These are phyloP conservation scores for Colletotrichum somersetense DNA, from an alignment of 2,329 filamentous ascomycete species.

Conservation along the genomic window DNA sequence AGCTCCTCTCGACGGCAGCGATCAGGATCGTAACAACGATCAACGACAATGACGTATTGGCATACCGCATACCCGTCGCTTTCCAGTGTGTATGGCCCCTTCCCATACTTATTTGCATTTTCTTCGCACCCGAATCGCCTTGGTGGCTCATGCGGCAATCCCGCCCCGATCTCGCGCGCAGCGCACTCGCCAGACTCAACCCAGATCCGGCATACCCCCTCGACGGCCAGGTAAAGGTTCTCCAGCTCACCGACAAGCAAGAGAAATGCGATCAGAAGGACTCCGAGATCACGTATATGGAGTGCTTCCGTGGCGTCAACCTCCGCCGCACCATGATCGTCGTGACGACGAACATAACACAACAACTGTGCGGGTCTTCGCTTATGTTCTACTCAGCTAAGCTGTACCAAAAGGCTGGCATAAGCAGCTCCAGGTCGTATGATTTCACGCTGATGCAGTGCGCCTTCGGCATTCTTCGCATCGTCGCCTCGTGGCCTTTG, in stretches of 20 bases:
- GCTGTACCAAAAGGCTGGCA: slow-evolving; percentile 63
- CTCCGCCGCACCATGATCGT: slow-evolving; percentile 54
- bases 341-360: slow-evolving; percentile 65
- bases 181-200: slow-evolving; percentile 48
- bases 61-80: slow-evolving; percentile 55
- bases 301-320: slow-evolving; percentile 52
- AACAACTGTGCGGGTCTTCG: slow-evolving; percentile 65
- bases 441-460: slow-evolving; percentile 59
- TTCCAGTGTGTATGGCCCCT: slow-evolving; percentile 56
- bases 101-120: slow-evolving; percentile 49
- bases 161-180: slow-evolving; percentile 48
- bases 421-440: slow-evolving; percentile 56
- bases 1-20: slow-evolving; percentile 52
- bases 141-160: slow-evolving; percentile 54
- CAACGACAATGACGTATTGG: slow-evolving; percentile 45
- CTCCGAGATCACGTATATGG: slow-evolving; percentile 48
- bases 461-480: slow-evolving; percentile 57
- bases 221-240: slow-evolving; percentile 53
- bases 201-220: slow-evolving; percentile 47
- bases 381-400: slow-evolving; percentile 67
- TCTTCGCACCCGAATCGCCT: slow-evolving; percentile 55
- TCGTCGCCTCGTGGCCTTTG: slow-evolving; percentile 58
- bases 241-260: slow-evolving; percentile 53
- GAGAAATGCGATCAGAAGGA: slow-evolving; percentile 43
- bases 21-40: slow-evolving; percentile 48